Conservation (phyloP, 1,139 yeast species). For the Magnusiomyces fungicola region DNA sequence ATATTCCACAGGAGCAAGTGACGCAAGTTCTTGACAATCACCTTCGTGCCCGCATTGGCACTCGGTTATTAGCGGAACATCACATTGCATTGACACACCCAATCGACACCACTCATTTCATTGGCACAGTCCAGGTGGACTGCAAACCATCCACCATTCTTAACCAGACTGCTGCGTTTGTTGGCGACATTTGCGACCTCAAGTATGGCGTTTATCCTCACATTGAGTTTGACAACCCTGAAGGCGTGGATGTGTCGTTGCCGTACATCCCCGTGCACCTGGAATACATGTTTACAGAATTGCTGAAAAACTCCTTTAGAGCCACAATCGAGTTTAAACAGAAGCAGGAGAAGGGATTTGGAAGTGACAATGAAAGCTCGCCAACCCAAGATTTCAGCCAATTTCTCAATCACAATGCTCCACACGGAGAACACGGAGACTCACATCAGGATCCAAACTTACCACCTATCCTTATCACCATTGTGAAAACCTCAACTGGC, state of each 20-base stretch:
- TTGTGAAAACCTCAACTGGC: slow-evolving; percentile 47
- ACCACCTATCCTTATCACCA: slow-evolving; percentile 61
- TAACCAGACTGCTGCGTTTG: slow-evolving; percentile 58
- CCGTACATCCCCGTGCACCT: slow-evolving; percentile 84
- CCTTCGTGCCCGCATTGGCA: slow-evolving; percentile 72
- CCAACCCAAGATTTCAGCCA: background rate
- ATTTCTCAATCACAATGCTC: background rate
- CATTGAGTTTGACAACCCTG: slow-evolving; percentile 42
- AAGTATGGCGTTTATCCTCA: slow-evolving; percentile 72
- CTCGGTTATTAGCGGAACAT: slow-evolving; percentile 80
- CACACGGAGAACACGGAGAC: background rate
- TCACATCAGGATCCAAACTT: slow-evolving; percentile 19
- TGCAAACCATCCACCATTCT: slow-evolving; percentile 57
- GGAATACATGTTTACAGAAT: slow-evolving; percentile 78
- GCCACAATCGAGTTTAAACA: slow-evolving; percentile 67
- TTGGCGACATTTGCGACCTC: slow-evolving; percentile 71
- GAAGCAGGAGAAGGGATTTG: background rate
- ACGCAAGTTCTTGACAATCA: slow-evolving; percentile 67
- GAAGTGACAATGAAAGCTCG: too few relatives aligned
- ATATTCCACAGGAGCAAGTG: slow-evolving; percentile 45
- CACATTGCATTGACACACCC: slow-evolving; percentile 55
- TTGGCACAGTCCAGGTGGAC: slow-evolving; percentile 66
- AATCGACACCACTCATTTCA: slow-evolving; percentile 39
- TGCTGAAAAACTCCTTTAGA: slow-evolving; percentile 79
- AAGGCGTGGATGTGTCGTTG: slow-evolving; percentile 43